These are phyloP conservation scores for Nicotiana rustica DNA, from an alignment of 305 asterid species.

Conservation along the genomic window DNA sequence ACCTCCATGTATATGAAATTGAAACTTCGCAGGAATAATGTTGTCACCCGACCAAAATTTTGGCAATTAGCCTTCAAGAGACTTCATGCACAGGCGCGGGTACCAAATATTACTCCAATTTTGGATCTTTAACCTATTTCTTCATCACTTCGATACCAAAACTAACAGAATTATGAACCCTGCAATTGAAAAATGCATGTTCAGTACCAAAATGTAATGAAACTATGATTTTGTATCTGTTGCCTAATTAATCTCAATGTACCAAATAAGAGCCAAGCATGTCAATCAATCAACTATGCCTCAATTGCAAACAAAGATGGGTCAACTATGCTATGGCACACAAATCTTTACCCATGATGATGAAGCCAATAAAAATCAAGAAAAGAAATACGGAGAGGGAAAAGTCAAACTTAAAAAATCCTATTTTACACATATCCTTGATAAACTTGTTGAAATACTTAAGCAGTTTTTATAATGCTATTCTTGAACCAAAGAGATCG, in stretches of 20 bases:
- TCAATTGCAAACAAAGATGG: background rate
- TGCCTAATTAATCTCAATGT: background rate
- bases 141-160: background rate
- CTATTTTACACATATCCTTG: background rate
- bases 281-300: background rate
- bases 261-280: background rate
- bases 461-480: background rate
- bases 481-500: background rate
- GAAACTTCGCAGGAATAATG: background rate
- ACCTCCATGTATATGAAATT: slow-evolving; percentile 11
- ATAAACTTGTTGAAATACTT: background rate
- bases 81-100: background rate
- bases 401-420: background rate
- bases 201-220: background rate
- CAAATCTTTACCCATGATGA: background rate
- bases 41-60: background rate
- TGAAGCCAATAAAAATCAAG: background rate
- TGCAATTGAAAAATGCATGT: slow-evolving; percentile 8
- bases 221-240: background rate
- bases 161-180: background rate
- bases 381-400: background rate
- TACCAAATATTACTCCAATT: background rate
- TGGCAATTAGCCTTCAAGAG: background rate
- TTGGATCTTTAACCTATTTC: background rate
- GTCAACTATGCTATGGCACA: too few relatives aligned